Base-by-base conservation (phyloP, 129 eudicot species). In the Flaveria ramosissima region DNA sequence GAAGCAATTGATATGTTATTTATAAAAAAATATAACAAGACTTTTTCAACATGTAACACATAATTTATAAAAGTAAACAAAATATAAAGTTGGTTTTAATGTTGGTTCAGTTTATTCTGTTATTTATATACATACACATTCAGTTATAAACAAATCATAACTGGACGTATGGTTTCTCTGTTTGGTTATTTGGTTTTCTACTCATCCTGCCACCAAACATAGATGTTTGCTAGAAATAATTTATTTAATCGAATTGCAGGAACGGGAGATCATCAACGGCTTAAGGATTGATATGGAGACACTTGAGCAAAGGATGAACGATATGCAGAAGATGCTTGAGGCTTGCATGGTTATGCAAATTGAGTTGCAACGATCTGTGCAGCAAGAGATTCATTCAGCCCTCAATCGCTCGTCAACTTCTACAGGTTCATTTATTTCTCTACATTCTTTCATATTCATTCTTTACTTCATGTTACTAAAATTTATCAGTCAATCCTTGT, bases 261-360 rank as follows among this genome's bases (percentile, higher is more conserved):
- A 87, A 57, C 76, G 77, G 86, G 97, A 95, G 81, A 78, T 88
- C 61, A 86, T 91, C 65, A 88, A 83, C 59, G 92, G 88, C 27
- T 74, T 95, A 82, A 84, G 96, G 56, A 75, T 77, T 26, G 97
- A 95, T 83, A 84, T 95, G 94, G 86, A 82, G 51, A 76, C 83
- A 82, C 96, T 95, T 75, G 87, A 89, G 32, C 89, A 89, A 68
- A 72, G 92, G 80, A 84, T 95, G 92, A 70, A 95, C 42, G 88
- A 80, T 62, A 95, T 91, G 94, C 97, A 95, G 76, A 86, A 70
- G 60, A 91, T 88, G 96, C 85, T 95, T 55, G 97, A 91, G 77
- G 81, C 94, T 48, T 95, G 97, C 86, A 89, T 91, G 91, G 88
- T 85, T 32, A 88, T 89, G 94, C 97, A 94, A 81, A 70, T 84